Percentiles rank a stretch among this genome's conserved stretches.
phyloP scores from a whole-genome alignment of 192 early-diverging fungal species.

The Podila horticola region DNA sequence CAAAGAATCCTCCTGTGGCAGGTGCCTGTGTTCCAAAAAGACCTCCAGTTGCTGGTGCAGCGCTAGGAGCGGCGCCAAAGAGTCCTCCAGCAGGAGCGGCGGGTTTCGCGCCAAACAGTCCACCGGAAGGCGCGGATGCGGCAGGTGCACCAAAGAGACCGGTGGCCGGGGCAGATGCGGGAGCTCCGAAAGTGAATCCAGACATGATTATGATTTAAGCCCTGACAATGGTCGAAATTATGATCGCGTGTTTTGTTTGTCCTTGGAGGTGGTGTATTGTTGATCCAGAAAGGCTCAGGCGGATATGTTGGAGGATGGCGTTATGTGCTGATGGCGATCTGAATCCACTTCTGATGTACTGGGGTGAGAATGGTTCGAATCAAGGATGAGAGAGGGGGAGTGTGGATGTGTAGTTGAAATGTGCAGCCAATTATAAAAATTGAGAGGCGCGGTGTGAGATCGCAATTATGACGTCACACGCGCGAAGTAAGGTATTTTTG shows the following conservation, averaged over 20 bases:
- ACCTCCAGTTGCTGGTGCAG: conserved; percentile 21
- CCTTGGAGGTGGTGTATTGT: not conserved
- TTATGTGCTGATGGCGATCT: too few species aligned
- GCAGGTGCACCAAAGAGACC: conserved; percentile 11
- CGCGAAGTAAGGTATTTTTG: too few species aligned
- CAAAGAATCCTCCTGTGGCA: conserved; percentile 31
- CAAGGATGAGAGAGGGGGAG: too few species aligned
- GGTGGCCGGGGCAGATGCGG: conserved; percentile 26
- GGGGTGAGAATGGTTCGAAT: too few species aligned
- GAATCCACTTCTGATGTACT: too few species aligned
- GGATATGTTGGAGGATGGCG: too few species aligned
- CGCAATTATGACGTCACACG: too few species aligned
- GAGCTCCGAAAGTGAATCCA: conserved; percentile 45
- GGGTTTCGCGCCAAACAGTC: conserved; percentile 33
- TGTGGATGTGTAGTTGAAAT: too few species aligned
- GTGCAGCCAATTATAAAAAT: too few species aligned
- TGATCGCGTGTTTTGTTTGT: not conserved
- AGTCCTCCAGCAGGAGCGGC: conserved; percentile 26
- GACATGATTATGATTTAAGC: conserved; percentile 17
- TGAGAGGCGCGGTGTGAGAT: too few species aligned
- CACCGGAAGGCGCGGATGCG: not conserved
- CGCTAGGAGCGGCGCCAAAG: conserved; percentile 42
- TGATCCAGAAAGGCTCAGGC: not conserved
- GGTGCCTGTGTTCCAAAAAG: conserved; percentile 27
- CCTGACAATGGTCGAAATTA: not conserved